Conservation (phyloP, 2,329 filamentous ascomycete genomes). For the Aspergillus quadrilineatus region DNA sequence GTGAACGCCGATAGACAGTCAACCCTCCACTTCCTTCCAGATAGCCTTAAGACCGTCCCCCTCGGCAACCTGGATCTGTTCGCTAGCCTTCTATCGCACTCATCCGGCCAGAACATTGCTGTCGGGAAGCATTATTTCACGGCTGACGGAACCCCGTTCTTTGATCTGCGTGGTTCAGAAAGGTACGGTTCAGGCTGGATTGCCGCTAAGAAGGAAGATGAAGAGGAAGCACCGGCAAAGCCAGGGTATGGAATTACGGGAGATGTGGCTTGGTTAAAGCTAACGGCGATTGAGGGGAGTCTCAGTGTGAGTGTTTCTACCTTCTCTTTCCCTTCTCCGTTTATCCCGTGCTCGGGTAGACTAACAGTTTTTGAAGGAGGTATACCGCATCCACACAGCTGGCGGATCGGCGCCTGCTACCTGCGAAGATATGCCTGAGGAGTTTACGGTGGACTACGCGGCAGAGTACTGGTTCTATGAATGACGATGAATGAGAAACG, state of each 20-base stretch:
- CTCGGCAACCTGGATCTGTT: slow-evolving; percentile 31
- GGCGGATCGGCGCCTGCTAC: slow-evolving; percentile 36
- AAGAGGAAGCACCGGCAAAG: slow-evolving; percentile 26
- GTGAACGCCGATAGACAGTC: slow-evolving; percentile 7
- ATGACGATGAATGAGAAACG: slow-evolving; percentile 14
- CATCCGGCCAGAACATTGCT: slow-evolving; percentile 23
- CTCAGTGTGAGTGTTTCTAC: slow-evolving; percentile 29
- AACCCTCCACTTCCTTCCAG: slow-evolving; percentile 31
- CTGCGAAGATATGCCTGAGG: slow-evolving; percentile 32
- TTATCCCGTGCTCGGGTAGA: slow-evolving; percentile 4
- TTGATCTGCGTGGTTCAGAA: slow-evolving; percentile 29
- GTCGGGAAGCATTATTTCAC: slow-evolving; percentile 42
- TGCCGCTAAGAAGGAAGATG: slow-evolving; percentile 27
- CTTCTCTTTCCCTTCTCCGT: background rate
- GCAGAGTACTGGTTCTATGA: slow-evolving; percentile 48
- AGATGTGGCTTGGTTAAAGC: slow-evolving; percentile 37
- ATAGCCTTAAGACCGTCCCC: slow-evolving; percentile 21
- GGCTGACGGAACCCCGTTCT: slow-evolving; percentile 27
- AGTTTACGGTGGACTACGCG: slow-evolving; percentile 39
- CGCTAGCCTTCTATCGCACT: slow-evolving; percentile 19
- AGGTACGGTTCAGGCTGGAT: slow-evolving; percentile 22
- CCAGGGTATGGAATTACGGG: slow-evolving; percentile 9
- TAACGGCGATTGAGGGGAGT: slow-evolving; percentile 29
- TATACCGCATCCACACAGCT: slow-evolving; percentile 43
- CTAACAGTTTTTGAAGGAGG: slow-evolving; percentile 30